Conservation (phyloP, 768 basidiomycete species). For the Suillus alpinus region DNA sequence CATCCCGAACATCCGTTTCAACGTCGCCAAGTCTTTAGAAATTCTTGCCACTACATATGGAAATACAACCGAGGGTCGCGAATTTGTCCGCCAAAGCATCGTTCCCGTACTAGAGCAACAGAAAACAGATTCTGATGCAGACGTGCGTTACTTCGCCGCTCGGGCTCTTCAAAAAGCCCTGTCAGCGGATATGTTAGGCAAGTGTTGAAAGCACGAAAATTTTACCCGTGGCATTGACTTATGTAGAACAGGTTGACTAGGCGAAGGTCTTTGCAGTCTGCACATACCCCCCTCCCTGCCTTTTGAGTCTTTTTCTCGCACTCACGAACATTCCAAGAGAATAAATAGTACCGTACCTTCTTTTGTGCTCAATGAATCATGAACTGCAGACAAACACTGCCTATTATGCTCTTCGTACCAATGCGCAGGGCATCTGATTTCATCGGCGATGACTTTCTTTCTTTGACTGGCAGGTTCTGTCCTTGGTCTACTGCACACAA, state of each 20-base stretch:
- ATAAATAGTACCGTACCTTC: slow-evolving; percentile 32
- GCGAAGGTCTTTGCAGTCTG: slow-evolving; percentile 3
- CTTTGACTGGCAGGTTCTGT: neutral
- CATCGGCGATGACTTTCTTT: neutral
- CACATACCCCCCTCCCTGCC: slow-evolving; percentile 32
- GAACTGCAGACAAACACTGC: slow-evolving; percentile 2
- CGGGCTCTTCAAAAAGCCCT: slow-evolving; percentile 68
- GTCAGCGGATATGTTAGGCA: slow-evolving; percentile 38
- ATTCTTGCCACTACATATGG: slow-evolving; percentile 75
- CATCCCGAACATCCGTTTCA: slow-evolving; percentile 99
- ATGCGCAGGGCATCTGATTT: neutral
- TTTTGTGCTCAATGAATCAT: slow-evolving; percentile 25
- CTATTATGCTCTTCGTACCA: neutral
- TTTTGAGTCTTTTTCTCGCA: slow-evolving; percentile 18
- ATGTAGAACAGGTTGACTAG: slow-evolving; percentile 19
- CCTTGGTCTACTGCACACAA: neutral
- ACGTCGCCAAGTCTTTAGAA: slow-evolving; percentile 94
- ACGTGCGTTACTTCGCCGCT: slow-evolving; percentile 92
- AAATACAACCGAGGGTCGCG: slow-evolving; percentile 61
- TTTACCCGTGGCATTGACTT: slow-evolving; percentile 5
- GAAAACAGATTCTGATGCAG: slow-evolving; percentile 88
- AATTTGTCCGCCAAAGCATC: slow-evolving; percentile 71
- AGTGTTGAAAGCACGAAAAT: slow-evolving; percentile 1
- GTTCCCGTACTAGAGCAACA: slow-evolving; percentile 83
- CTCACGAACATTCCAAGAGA: slow-evolving; percentile 20